A percentile compares a stretch with the other conserved stretches of the same genome.
Evolutionary conservation across 805 yeast genomes (phyloP).

Genomic region (Cephaloascus albidus): DNA sequence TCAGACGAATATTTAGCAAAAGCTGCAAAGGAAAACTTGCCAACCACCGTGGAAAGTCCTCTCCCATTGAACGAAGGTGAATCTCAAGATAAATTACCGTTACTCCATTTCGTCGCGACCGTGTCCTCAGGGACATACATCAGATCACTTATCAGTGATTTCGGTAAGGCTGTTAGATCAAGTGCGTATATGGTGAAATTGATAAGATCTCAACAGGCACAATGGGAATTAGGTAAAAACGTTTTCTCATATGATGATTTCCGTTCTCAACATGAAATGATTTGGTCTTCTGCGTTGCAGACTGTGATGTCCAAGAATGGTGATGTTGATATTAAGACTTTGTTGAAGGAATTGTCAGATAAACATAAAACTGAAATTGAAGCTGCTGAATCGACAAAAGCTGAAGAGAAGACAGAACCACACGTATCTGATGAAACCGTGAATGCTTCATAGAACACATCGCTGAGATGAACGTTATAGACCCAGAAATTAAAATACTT

Average conservation of each 20-base stretch:
- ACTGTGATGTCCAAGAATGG: constrained; percentile 36
- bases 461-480: no score
- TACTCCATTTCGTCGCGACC: constrained; percentile 61
- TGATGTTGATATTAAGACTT: constrained; percentile 12
- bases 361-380: no score
- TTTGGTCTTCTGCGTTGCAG: constrained; percentile 63
- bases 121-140: constrained; percentile 96
- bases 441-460: no score
- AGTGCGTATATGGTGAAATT: constrained; percentile 85
- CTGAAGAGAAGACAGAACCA: no score
- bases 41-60: constrained; percentile 27
- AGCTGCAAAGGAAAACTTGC: constrained; percentile 28
- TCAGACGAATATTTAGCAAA: constrained; percentile 43
- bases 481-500: no score
- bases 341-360: no score
- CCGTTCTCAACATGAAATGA: constrained; percentile 42
- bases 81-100: constrained; percentile 41
- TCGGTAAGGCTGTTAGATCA: constrained; percentile 72
- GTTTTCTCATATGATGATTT: constrained; percentile 65
- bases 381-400: no score
- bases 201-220: constrained; percentile 66
- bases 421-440: no score
- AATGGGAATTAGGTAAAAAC: constrained; percentile 69
- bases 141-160: constrained; percentile 80
- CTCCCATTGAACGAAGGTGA: constrained; percentile 26